These are phyloP conservation scores for Cystofilobasidium bisporidii DNA, from an alignment of 768 basidiomycete species.

Conservation along the genomic window DNA sequence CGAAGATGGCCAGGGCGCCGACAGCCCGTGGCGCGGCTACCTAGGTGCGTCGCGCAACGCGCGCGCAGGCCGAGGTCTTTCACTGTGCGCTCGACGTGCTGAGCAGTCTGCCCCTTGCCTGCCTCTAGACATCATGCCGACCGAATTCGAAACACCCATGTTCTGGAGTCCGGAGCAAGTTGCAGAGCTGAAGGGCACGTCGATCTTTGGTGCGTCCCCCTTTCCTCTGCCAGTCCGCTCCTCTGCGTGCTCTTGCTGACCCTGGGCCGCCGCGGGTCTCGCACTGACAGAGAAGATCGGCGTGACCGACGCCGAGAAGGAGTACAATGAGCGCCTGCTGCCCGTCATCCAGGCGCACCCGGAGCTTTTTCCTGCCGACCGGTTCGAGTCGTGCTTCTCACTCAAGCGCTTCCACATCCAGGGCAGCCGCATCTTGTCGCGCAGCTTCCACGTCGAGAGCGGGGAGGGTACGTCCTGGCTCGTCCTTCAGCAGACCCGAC, in stretches of 20 bases:
- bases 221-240: too few species aligned
- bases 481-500: too few species aligned
- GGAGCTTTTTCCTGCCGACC: constrained; percentile 49
- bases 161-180: constrained; percentile 76
- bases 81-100: neutral
- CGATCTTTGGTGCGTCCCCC: constrained; percentile 58
- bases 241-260: too few species aligned
- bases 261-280: constrained; percentile 27
- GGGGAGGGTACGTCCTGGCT: constrained; percentile 35
- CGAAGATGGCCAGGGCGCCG: constrained; percentile 59
- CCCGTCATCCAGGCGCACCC: constrained; percentile 55
- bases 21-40: constrained; percentile 64
- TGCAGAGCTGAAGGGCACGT: constrained; percentile 65
- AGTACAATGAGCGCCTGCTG: constrained; percentile 56
- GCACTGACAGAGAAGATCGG: constrained; percentile 66
- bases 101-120: neutral
- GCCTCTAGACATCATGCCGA: constrained; percentile 46
- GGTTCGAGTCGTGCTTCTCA: constrained; percentile 48
- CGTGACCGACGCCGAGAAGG: constrained; percentile 64
- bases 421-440: constrained; percentile 82
- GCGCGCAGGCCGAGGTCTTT: neutral
- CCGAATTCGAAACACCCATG: constrained; percentile 77
- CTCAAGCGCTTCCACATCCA: constrained; percentile 71
- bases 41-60: constrained; percentile 54
- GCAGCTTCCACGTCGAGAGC: constrained; percentile 74